These are phyloP conservation scores for Begonia fuchsioides DNA, from an alignment of 306 rosid genomes.

Conservation along the genomic window DNA sequence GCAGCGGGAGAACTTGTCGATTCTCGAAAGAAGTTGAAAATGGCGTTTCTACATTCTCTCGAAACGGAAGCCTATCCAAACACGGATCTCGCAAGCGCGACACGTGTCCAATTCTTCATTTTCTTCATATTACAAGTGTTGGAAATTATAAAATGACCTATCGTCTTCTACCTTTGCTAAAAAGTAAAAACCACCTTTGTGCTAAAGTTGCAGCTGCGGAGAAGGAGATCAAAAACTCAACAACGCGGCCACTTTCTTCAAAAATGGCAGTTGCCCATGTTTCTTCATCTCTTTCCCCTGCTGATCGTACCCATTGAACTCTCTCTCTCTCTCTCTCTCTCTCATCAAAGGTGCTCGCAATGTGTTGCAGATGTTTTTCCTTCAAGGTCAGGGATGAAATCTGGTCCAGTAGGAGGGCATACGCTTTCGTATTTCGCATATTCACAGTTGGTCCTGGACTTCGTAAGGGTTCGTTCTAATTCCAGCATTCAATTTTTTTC, in stretches of 20 bases:
- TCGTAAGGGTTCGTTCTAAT: background rate
- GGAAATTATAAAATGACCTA: background rate
- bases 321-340: background rate
- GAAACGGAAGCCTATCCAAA: background rate
- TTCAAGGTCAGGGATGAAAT: constrained; percentile 1
- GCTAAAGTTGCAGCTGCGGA: background rate
- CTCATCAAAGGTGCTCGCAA: background rate
- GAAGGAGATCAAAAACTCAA: background rate
- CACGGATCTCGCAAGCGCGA: background rate
- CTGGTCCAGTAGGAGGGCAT: background rate
- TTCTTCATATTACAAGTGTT: background rate
- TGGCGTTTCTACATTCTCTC: no score
- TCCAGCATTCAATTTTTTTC: no score
- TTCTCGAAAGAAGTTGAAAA: no score
- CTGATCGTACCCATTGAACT: background rate
- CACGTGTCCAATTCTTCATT: background rate
- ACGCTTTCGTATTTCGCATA: background rate
- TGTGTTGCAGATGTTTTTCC: background rate
- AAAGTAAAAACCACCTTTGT: background rate
- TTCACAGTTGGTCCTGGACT: background rate
- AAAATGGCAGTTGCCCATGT: background rate
- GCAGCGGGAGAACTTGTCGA: no score
- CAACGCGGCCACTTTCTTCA: background rate
- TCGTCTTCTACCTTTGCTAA: background rate
- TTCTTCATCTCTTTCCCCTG: background rate